phyloP scores from a whole-genome alignment of 2,329 filamentous ascomycete genomes.

The Exophiala calicioides region DNA sequence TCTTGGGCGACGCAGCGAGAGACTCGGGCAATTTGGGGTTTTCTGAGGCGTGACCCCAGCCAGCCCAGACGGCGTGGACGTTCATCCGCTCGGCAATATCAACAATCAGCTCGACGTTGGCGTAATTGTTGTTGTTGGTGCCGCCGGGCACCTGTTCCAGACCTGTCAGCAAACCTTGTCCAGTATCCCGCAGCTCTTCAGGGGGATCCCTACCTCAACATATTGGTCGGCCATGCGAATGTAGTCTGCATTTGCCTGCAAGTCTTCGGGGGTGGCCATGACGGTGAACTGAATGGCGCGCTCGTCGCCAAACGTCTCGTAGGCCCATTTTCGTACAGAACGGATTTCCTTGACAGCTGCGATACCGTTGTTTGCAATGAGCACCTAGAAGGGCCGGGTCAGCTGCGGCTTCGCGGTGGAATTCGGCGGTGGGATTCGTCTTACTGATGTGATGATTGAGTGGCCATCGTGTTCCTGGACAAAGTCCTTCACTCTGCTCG shows the following conservation, averaged over 20 bases:
- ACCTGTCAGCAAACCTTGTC: constrained; percentile 13
- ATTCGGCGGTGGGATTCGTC: constrained; percentile 37
- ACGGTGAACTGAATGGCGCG: constrained; percentile 98
- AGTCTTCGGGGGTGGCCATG: constrained; percentile 98
- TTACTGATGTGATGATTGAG: constrained; percentile 96
- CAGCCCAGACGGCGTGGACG: constrained; percentile 97
- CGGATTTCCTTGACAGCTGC: constrained; percentile 99
- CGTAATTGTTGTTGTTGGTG: constrained; percentile 99
- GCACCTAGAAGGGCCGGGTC: constrained; percentile 63
- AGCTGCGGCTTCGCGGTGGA: constrained; percentile 15
- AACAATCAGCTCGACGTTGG: constrained; percentile 98
- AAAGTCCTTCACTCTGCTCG: constrained; percentile 94
- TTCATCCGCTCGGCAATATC: constrained; percentile 98
- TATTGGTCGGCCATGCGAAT: constrained; percentile 99
- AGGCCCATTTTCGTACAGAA: constrained; percentile 99
- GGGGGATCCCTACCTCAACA: constrained; percentile 66
- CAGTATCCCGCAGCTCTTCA: constrained; percentile 1
- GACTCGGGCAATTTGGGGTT: constrained; percentile 98
- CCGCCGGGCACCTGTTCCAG: constrained; percentile 75
- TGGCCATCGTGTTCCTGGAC: constrained; percentile 86
- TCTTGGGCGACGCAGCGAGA: constrained; percentile 91
- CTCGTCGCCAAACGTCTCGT: constrained; percentile 99
- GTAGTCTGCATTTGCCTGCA: constrained; percentile 97
- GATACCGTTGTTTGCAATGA: constrained; percentile 99
- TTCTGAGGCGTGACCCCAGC: constrained; percentile 98